Base-by-base conservation (phyloP, 1,284 basidiomycete species). In the Lentinus polychrous region DNA sequence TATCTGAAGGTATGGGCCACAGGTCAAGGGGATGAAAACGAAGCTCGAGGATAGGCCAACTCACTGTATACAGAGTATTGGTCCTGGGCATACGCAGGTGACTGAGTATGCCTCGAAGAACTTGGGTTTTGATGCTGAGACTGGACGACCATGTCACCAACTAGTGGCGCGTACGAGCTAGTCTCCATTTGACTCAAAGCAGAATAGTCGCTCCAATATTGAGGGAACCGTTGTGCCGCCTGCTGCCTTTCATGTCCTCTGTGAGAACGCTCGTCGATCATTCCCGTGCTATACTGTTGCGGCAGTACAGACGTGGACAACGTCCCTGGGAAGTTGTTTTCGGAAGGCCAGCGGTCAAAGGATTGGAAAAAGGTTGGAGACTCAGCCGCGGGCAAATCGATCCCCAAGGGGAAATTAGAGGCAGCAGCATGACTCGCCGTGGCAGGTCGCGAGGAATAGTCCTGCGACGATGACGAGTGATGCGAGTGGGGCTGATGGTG, bases 221-320 rank as follows among this genome's bases (percentile, higher is more conserved):
- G 77, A 8, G 78, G 74, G 54, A 73, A 75, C 49, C 66, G 57
- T 57, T 62, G 50, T 51, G 60, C 42, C 27, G 27, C 4, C 27
- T 4, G 10, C 49, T 57, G 50, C 44, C 64, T 51, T 47, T 63
- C 57, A 46, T 52, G 49, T 41, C 44, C 24, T 37, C 54, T 51
- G 46, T 56, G 53, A 46, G 52, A 52, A 24, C 61, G 58, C 49
- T 56, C 60, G 54, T 81, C 79, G 3, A 76, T 66, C 45, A 85
- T 66, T 1, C 82, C 83, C 2, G 81, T 83, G 63, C 81, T 84
- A 60, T 85, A 87, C 56, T 81, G 68, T 54, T 84, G 84, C 1
- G 82, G 80, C 40, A 84, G 68, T 36, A 81, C 79, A 1, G 79
- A 79, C 18, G 83, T 84, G 38, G 81, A 78, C 44, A 83, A 56